Base-by-base conservation (phyloP, 306 rosid genomes). In the Lagenaria siceraria region DNA sequence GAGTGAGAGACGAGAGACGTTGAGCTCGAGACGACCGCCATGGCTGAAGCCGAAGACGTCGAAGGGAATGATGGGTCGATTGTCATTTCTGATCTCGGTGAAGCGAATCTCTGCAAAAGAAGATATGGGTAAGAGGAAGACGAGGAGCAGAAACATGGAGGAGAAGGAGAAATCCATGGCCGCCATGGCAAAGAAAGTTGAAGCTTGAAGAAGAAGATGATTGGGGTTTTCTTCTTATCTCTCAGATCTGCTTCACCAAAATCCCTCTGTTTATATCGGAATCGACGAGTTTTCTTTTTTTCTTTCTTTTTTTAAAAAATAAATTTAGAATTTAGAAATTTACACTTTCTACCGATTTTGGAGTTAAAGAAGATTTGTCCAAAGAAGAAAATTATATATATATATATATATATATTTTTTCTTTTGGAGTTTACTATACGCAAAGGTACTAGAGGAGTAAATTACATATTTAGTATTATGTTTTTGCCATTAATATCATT, bases 31-130 rank as follows among this genome's bases (percentile, higher is more conserved):
- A 19, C 87, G 88, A 40, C 98, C 98, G 19, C 68, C 83, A 76
- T 87, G 97, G 14, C 96, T 91, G 93, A 91, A 94, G 0, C 98
- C 98, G 62, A 94, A 94, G 74, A 88, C 89, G 22, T 90, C 97
- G 25, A 91, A 89, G 33, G 98, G 96, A 31, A 90, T 78, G 21
- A 90, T 85, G 10, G 86, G 80, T 14, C 88, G 90, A 53, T 74
- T 79, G 80, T 94, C 96, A 82, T 75, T 49, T 36, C 87, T 86
- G 85, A 91, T 27, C 71, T 82, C 73, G 15, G 85, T 78, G 84
- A 54, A 77, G 0, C 96, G 96, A 87, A 93, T 89, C 90, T 94
- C 98, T 0, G 96, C 92, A 17, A 85, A 69, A 4, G 88, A 81
- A 4, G 74, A 46, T 1, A 85, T 77, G 27, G 85, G 10, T 0